A percentile compares a stretch with the other conserved stretches of the same genome.
Conservation (phyloP, 805 yeast genomes). For the Suhomyces pyralidae region DNA sequence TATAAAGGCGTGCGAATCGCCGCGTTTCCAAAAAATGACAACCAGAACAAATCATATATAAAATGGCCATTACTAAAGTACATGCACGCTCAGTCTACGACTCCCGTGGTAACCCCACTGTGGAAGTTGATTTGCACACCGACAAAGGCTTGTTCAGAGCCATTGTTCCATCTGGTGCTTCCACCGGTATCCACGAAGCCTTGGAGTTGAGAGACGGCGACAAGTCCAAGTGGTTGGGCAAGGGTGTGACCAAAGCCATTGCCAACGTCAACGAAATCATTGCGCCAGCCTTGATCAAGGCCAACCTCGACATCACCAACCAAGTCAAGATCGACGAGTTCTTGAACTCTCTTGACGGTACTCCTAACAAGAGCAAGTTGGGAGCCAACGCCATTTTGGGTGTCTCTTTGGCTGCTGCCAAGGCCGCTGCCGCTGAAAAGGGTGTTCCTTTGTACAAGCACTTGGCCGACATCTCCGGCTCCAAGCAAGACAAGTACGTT, state of each 20-base stretch:
- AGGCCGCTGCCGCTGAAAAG: slow-evolving; percentile 98
- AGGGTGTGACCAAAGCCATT: slow-evolving; percentile 97
- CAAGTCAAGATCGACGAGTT: slow-evolving; percentile 86
- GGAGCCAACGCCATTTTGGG: slow-evolving; percentile 99
- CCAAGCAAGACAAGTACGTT: slow-evolving; percentile 78
- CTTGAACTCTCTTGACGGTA: slow-evolving; percentile 86
- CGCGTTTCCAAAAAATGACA: neutral
- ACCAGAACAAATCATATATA: slow-evolving; percentile 6
- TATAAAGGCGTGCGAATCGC: neutral
- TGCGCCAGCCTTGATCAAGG: slow-evolving; percentile 89
- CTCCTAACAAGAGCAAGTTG: slow-evolving; percentile 93
- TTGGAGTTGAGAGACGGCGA: slow-evolving; percentile 98
- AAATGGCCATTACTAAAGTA: slow-evolving; percentile 83
- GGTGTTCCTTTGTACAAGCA: slow-evolving; percentile 90
- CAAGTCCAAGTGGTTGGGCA: slow-evolving; percentile 96
- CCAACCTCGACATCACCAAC: slow-evolving; percentile 77
- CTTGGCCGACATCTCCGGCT: slow-evolving; percentile 73
- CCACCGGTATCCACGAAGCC: slow-evolving; percentile 99
- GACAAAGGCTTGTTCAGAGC: slow-evolving; percentile 93
- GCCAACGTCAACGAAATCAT: slow-evolving; percentile 91
- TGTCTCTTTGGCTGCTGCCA: slow-evolving; percentile 95
- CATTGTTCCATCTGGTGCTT: slow-evolving; percentile 99
- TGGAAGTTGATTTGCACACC: slow-evolving; percentile 95
- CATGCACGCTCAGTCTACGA: slow-evolving; percentile 97
- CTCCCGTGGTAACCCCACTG: slow-evolving; percentile 99